Conservation (phyloP, 495 filamentous ascomycete species). For the Podospora sp. region DNA sequence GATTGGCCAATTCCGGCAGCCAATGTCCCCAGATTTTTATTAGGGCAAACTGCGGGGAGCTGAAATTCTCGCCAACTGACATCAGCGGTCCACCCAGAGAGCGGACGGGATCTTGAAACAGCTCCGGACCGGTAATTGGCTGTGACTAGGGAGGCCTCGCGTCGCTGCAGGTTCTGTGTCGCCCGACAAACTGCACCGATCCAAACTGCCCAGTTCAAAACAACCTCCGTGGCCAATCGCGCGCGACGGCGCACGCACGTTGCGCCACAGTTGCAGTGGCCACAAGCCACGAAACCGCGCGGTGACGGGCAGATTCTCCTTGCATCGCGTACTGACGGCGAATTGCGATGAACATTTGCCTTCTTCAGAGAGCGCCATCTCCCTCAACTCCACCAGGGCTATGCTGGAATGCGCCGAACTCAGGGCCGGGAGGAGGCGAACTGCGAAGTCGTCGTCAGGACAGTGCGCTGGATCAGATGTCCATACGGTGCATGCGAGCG, state of each 20-base stretch:
- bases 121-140: not conserved
- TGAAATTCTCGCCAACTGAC: not conserved
- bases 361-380: not conserved
- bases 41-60: not conserved
- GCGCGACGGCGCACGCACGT: not conserved
- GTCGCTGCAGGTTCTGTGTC: not conserved
- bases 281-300: conserved; percentile 2
- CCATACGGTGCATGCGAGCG: not conserved
- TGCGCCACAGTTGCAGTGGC: conserved; percentile 2
- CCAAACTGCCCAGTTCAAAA: not conserved
- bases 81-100: not conserved
- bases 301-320: not conserved
- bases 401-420: not conserved
- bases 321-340: not conserved
- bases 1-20: not conserved
- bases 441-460: not conserved
- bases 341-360: not conserved
- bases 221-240: not conserved
- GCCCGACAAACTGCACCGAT: not conserved
- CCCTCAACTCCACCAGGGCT: not conserved
- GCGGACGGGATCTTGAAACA: conserved; percentile 8
- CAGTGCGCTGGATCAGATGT: not conserved
- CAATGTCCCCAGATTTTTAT: not conserved
- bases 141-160: not conserved
- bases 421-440: not conserved